Base-by-base conservation (phyloP, 2,329 filamentous ascomycete genomes). In the Claviceps arundinis region DNA sequence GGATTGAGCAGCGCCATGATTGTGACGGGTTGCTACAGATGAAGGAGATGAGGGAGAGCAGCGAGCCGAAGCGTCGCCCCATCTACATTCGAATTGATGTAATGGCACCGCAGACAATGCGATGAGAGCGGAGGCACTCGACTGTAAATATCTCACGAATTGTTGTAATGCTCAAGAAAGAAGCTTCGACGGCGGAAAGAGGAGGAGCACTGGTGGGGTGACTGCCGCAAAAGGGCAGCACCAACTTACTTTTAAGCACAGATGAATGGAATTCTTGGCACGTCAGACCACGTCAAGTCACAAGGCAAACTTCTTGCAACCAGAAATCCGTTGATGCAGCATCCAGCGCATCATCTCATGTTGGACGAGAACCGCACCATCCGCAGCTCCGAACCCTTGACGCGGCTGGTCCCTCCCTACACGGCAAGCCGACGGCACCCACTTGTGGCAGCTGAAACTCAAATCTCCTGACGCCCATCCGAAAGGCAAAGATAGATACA, bases 1-100 rank as follows among this genome's bases (percentile, higher is more conserved):
- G 77, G 76, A 49, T 74, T 79, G 60, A 80, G 65, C 50, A 77
- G 64, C 45, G 71, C 70, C 77, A 81, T 81, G 54, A 59, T 56
- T 44, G 47, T 51, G 47, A 46, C 24, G n/a, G 4, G 24, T 30
- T 6, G 43, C 24, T 46, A 8, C 14, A 44, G 42, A 26, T 8
- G 37, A 34, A 42, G 13, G 2, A 38, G 44, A 54, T 37, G 34
- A 50, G 44, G 34, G 14, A 17, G 45, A 26, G 30, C 30, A 9
- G 30, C 30, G 30, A 34, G 16, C 37, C 55, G 22, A 16, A 14
- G n/a, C 24, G 44, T 26, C 19, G 30, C 16, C 48, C 22, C n/a
- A 47, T 47, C 14, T 47, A 50, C 26, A 38, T 46, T 9, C 13
- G 30, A 11, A 9, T 11, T 11, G 30, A 11, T 34, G 11, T 34